Evolutionary conservation across 176 grass and related monocot species (phyloP).

Genomic region (Musa acuminata): DNA sequence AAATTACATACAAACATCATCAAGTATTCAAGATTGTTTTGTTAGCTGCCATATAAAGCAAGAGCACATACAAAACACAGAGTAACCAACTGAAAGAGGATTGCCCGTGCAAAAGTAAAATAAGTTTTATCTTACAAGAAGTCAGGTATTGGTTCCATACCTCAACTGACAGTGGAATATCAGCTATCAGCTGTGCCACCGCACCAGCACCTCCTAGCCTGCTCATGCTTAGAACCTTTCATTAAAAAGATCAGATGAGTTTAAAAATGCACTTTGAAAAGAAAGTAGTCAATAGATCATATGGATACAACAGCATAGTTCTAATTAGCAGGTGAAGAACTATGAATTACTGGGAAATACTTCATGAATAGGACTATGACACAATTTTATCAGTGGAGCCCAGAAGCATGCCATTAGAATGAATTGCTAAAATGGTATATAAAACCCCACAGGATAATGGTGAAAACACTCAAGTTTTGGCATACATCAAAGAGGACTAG

Average conservation of each 20-base stretch:
- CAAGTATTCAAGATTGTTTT: too few species aligned
- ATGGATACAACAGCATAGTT: not conserved
- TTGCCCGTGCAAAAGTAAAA: not conserved
- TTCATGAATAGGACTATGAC: not conserved
- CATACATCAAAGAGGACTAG: too few species aligned
- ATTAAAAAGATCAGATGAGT: slow-evolving; percentile 7
- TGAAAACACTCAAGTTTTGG: not conserved
- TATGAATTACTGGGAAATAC: not conserved
- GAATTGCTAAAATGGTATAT: not conserved
- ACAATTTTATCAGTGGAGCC: not conserved
- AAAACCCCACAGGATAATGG: not conserved
- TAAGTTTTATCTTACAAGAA: not conserved
- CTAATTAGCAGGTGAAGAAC: not conserved
- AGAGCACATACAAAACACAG: too few species aligned
- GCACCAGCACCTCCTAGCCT: slow-evolving; percentile 92
- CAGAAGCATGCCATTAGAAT: not conserved
- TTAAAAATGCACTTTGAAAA: not conserved
- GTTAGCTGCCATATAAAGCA: too few species aligned
- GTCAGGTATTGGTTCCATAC: slow-evolving; percentile 25
- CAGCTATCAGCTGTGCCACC: slow-evolving; percentile 92
- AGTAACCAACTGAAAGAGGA: not conserved
- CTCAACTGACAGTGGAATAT: slow-evolving; percentile 85
- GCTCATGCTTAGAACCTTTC: slow-evolving; percentile 96
- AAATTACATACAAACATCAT: too few species aligned
- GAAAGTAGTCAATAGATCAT: not conserved